Evolutionary conservation across 2,329 filamentous ascomycete species (phyloP).

Genomic region (Fusarium coicis): DNA sequence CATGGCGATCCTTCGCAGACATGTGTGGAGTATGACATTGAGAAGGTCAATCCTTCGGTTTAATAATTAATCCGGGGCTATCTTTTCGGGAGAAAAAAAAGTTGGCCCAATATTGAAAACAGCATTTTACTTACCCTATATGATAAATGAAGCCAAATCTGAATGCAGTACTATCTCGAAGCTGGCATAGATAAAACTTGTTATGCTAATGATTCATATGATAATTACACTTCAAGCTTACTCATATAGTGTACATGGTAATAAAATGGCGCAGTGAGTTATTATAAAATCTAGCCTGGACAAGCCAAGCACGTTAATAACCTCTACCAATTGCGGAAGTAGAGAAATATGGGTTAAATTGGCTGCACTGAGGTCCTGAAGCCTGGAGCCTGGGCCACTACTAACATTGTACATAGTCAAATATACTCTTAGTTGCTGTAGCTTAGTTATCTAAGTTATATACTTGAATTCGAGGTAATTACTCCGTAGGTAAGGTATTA

Average conservation of each 20-base stretch:
- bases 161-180: background rate
- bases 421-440: background rate
- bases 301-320: background rate
- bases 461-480: background rate
- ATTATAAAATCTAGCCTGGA: background rate
- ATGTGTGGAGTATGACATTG: background rate
- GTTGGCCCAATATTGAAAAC: background rate
- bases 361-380: background rate
- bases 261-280: background rate
- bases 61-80: slow-evolving; percentile 11
- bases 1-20: slow-evolving; percentile 31
- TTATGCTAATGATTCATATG: too few species aligned
- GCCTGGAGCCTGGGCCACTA: too few species aligned
- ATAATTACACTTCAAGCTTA: background rate
- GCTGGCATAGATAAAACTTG: background rate
- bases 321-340: background rate
- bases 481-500: background rate
- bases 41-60: background rate
- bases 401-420: background rate
- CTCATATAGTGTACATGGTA: too few species aligned
- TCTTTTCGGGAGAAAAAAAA: background rate
- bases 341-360: background rate
- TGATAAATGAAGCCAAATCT: background rate
- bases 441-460: background rate
- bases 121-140: background rate